phyloP scores from a whole-genome alignment of 208 protist genomes.

The Trypanosoma conorhini region DNA sequence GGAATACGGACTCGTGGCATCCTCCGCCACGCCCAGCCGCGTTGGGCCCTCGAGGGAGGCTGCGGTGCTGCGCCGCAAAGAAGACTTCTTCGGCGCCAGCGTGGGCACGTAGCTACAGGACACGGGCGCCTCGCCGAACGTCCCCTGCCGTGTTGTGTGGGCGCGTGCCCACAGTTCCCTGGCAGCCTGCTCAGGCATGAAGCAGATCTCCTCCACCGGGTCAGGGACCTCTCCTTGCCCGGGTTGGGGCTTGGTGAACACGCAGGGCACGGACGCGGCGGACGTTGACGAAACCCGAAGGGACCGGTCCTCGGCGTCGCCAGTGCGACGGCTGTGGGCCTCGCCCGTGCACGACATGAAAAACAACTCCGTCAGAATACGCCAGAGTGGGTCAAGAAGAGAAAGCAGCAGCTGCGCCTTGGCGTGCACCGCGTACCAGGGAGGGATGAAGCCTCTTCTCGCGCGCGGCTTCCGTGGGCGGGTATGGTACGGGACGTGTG shows the following conservation, averaged over 20 bases:
- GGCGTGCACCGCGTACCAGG: conserved; percentile 27
- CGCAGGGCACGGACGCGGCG: neutral
- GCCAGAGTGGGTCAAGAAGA: conserved; percentile 20
- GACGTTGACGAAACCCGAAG: neutral
- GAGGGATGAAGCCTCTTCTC: conserved; percentile 25
- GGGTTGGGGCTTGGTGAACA: neutral
- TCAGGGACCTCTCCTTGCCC: neutral
- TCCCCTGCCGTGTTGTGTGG: neutral
- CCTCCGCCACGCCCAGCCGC: neutral
- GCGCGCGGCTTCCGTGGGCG: neutral
- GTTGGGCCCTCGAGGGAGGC: neutral
- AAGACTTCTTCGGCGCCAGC: neutral
- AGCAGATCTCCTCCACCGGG: conserved; percentile 11
- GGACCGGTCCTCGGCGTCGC: neutral
- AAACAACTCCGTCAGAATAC: conserved; percentile 14
- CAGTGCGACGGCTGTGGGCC: neutral
- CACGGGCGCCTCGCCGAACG: neutral
- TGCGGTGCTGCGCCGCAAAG: neutral
- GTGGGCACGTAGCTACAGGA: neutral
- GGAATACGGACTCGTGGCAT: neutral
- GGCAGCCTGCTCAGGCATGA: neutral
- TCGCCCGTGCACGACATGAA: neutral
- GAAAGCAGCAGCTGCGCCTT: conserved; percentile 30
- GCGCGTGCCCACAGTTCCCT: neutral
- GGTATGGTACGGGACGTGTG: neutral